phyloP scores from a whole-genome alignment of 345 rosid species.

The Microcos paniculata region DNA sequence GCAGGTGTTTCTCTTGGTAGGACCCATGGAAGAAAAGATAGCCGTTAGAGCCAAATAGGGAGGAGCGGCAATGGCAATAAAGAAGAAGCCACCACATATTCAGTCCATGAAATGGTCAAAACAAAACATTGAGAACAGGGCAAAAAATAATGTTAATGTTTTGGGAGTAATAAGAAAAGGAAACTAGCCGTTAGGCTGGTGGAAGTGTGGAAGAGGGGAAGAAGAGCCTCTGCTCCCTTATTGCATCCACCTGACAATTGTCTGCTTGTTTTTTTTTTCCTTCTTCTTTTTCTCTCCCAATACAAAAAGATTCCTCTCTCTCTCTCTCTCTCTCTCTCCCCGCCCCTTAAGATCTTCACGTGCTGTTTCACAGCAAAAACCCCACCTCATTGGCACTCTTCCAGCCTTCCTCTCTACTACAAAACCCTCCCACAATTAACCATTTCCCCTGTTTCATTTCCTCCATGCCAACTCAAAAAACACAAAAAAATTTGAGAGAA shows the following conservation, averaged over 20 bases:
- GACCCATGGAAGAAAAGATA: constrained; percentile 9
- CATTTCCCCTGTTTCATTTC: constrained; percentile 14
- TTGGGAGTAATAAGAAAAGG: not conserved
- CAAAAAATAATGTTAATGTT: not conserved
- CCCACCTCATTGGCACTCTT: constrained; percentile 20
- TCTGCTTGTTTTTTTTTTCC: not conserved
- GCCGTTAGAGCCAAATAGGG: constrained; percentile 24
- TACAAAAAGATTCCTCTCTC: constrained; percentile 35
- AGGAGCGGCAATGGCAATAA: constrained; percentile 22
- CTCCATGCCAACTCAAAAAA: not conserved
- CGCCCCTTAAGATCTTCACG: constrained; percentile 47
- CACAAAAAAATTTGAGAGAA: not conserved
- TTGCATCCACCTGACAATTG: constrained; percentile 31
- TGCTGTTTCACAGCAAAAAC: constrained; percentile 22
- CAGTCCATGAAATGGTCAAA: constrained; percentile 15
- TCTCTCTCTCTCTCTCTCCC: constrained; percentile 35
- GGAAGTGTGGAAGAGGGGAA: not conserved
- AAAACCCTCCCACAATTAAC: constrained; percentile 32
- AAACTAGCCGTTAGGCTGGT: constrained; percentile 58
- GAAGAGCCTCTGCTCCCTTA: constrained; percentile 35
- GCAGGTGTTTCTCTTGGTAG: not conserved
- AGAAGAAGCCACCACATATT: constrained; percentile 16
- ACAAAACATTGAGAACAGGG: not conserved
- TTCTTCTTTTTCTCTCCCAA: constrained; percentile 29
- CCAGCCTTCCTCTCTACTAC: constrained; percentile 29